Percentiles rank a stretch among this genome's conserved stretches.
These are phyloP conservation scores for Macrotyloma uniflorum DNA, from an alignment of 306 rosid genomes.

Conservation along the genomic window DNA sequence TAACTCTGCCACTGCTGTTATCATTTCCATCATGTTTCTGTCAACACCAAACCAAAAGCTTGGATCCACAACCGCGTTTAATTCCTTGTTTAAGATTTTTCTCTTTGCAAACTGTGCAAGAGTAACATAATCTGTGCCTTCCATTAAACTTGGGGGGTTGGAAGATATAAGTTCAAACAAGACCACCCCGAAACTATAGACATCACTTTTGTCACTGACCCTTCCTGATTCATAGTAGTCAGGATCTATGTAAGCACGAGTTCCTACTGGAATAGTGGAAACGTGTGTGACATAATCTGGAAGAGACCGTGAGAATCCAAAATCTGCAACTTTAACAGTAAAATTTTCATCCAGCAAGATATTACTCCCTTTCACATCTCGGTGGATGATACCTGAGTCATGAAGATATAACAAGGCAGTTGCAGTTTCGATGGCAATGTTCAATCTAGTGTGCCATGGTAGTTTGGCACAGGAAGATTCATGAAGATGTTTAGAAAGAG, in stretches of 20 bases:
- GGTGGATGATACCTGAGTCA: constrained; percentile 69
- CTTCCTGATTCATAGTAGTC: constrained; percentile 56
- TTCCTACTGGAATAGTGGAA: constrained; percentile 32
- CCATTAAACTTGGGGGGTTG: not conserved
- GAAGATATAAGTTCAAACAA: constrained; percentile 68
- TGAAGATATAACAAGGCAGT: constrained; percentile 66
- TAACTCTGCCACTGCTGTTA: constrained; percentile 59
- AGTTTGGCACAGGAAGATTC: not conserved
- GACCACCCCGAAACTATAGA: constrained; percentile 73
- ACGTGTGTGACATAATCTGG: constrained; percentile 40
- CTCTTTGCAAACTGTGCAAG: constrained; percentile 45
- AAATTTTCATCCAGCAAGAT: constrained; percentile 58
- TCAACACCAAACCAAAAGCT: constrained; percentile 49
- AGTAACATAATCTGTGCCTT: not conserved
- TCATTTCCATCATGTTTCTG: constrained; percentile 22
- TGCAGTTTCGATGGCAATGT: constrained; percentile 68
- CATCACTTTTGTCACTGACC: constrained; percentile 68
- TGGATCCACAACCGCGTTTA: constrained; percentile 56
- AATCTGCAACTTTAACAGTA: constrained; percentile 70
- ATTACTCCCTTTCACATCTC: constrained; percentile 63
- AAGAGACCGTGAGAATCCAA: constrained; percentile 64
- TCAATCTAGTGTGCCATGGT: constrained; percentile 58
- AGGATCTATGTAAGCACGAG: constrained; percentile 60
- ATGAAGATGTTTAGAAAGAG: constrained; percentile 64
- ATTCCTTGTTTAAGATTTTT: constrained; percentile 47